Conservation (phyloP, 768 basidiomycete species). For the Lyophyllum shimeji region DNA sequence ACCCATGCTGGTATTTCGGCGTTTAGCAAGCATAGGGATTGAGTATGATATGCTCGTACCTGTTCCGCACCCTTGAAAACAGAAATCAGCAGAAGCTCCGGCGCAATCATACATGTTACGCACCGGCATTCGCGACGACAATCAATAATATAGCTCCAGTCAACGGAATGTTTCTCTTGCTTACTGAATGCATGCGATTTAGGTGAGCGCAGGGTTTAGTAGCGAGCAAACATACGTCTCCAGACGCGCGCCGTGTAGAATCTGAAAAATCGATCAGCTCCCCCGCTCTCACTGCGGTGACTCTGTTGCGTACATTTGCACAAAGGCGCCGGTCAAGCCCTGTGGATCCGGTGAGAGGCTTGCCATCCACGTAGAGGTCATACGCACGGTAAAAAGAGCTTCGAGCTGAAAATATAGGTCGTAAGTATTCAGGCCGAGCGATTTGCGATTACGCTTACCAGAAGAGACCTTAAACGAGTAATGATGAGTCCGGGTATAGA, state of each 20-base stretch:
- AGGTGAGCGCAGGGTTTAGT: not conserved
- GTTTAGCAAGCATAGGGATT: not conserved
- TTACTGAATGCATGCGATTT: not conserved
- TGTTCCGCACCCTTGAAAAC: not conserved
- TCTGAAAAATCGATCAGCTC: not conserved
- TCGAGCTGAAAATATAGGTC: not conserved
- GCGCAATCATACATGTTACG: not conserved
- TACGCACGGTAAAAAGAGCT: slow-evolving; percentile 8
- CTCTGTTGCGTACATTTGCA: not conserved
- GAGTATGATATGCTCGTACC: not conserved
- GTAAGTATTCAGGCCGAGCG: not conserved
- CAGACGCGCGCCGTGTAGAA: slow-evolving; percentile 7
- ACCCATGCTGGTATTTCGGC: slow-evolving; percentile 34
- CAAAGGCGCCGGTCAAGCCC: slow-evolving; percentile 4
- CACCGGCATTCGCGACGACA: slow-evolving; percentile 6
- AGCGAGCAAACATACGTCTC: slow-evolving; percentile 2
- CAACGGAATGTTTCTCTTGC: slow-evolving; percentile 6
- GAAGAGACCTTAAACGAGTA: slow-evolving; percentile 1
- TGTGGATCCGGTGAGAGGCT: not conserved
- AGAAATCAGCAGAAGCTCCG: not conserved
- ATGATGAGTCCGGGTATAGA: not conserved
- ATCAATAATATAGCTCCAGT: not conserved
- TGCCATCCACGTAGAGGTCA: not conserved
- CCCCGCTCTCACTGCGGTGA: not conserved
- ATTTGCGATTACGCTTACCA: not conserved